Evolutionary conservation across 2,329 filamentous ascomycete species (phyloP), one percentile per base, ranked within the genome.

Genomic region (Peltaster fructicola): DNA sequence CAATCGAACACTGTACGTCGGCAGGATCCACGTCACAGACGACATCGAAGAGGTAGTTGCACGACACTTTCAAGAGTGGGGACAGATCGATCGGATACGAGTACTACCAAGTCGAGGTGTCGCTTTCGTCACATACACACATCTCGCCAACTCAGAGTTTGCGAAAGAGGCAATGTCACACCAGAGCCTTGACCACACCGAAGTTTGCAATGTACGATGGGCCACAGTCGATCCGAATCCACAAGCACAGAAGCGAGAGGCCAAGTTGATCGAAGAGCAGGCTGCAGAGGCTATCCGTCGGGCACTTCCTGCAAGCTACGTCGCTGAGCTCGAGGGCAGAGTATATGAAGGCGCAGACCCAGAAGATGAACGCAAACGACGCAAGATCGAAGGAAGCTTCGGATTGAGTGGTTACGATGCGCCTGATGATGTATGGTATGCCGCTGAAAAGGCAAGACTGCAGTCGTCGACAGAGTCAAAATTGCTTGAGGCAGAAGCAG

Each of bases 41-140:
- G 85, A 95, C 45, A 93, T 95, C 33, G 85, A 98, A 48, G 88
- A 98, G 53, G 69, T 95, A 17, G 85, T 95, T 5, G 74, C 85
- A 15, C 65, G 90, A 8, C 88, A 98, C 53, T 93, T 95, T 47
- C 76, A 81, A 13, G 88, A 98, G 63, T 98, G 84, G 84, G 88
- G 88, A 1, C 77, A 84, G 42, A 61, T 98, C 24, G 85, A 95
- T 49, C 68, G 88, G 21, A 58, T 75, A 22, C 73, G 88, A 14
- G 85, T 95, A 2, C 59, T 98, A 8, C 93, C 90, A 29, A 73
- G 71, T 1, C 61, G 85, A 19, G 90, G 88, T 27, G 88, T 98
- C 11, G 90, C 74, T 0, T 98, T 98, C 49, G 73, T 98, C 28
- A 98, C 90, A 7, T 95, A 95, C 47, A 66, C 68, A 13, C 92